These are phyloP conservation scores for Chara braunii DNA, from an alignment of 139 green algal species.

Conservation along the genomic window DNA sequence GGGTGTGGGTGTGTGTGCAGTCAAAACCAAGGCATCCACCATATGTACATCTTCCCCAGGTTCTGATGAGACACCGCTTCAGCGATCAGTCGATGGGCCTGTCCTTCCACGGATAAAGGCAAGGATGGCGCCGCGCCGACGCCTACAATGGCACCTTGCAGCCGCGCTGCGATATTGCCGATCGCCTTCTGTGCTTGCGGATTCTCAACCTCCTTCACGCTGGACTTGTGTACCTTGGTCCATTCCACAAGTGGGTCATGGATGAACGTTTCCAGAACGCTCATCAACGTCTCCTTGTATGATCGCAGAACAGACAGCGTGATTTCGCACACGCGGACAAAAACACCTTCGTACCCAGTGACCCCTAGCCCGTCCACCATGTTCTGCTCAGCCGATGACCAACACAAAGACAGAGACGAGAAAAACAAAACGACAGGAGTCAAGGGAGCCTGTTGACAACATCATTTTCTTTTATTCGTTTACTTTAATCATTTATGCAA, in stretches of 20 bases:
- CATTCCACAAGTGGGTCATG: conserved; percentile 95
- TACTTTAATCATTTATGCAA: background rate
- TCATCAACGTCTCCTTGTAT: conserved; percentile 75
- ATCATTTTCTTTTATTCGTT: background rate
- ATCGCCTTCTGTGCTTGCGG: conserved; percentile 37
- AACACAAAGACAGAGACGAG: background rate
- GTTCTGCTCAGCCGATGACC: conserved; percentile 56
- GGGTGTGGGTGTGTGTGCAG: too few relatives aligned
- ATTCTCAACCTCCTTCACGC: conserved; percentile 26
- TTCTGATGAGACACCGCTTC: conserved; percentile 80
- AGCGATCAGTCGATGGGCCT: conserved; percentile 75
- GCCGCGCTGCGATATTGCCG: conserved; percentile 37
- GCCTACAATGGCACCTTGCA: conserved; percentile 67
- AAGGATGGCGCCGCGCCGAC: conserved; percentile 68
- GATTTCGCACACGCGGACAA: conserved; percentile 69
- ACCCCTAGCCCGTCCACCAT: conserved; percentile 89
- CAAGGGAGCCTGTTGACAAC: background rate
- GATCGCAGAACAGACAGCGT: conserved; percentile 72
- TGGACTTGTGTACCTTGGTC: conserved; percentile 39
- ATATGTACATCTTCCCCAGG: conserved; percentile 86
- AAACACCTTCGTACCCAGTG: conserved; percentile 79
- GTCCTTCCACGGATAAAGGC: conserved; percentile 72
- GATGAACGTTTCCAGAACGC: conserved; percentile 89
- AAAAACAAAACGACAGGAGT: background rate
- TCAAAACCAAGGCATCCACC: conserved; percentile 78